These are phyloP conservation scores for Salix brachista DNA, from an alignment of 345 rosid species.

Conservation along the genomic window DNA sequence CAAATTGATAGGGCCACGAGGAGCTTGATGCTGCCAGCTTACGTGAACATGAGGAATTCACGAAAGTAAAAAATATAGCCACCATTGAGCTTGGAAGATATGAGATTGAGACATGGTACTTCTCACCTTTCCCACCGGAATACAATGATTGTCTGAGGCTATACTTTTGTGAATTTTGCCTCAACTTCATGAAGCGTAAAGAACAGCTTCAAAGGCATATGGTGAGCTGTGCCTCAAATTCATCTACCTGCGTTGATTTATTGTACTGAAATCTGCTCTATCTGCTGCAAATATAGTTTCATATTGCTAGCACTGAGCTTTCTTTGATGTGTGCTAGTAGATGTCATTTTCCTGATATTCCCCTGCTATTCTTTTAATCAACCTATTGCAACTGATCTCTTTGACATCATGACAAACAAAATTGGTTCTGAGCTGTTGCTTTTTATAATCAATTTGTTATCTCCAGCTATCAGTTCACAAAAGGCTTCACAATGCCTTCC, in stretches of 20 bases:
- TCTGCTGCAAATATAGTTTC: neutral
- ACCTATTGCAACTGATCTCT: neutral
- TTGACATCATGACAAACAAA: neutral
- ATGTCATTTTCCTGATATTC: neutral
- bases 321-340: neutral
- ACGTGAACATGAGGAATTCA: conserved; percentile 98
- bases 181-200: conserved; percentile 97
- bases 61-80: conserved; percentile 96
- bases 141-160: conserved; percentile 92
- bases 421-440: neutral
- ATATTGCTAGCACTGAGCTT: neutral
- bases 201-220: conserved; percentile 99
- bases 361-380: neutral
- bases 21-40: conserved; percentile 99
- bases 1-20: conserved; percentile 73
- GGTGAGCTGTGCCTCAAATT: conserved; percentile 50
- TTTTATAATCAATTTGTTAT: too few species aligned
- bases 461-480: neutral
- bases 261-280: neutral
- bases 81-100: conserved; percentile 98
- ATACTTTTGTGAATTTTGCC: conserved; percentile 98
- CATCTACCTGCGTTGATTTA: neutral
- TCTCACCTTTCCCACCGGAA: conserved; percentile 98
- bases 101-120: conserved; percentile 99
- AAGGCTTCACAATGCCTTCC: neutral